Conservation (phyloP, 305 asterid genomes). For the Rubia peregrina region DNA sequence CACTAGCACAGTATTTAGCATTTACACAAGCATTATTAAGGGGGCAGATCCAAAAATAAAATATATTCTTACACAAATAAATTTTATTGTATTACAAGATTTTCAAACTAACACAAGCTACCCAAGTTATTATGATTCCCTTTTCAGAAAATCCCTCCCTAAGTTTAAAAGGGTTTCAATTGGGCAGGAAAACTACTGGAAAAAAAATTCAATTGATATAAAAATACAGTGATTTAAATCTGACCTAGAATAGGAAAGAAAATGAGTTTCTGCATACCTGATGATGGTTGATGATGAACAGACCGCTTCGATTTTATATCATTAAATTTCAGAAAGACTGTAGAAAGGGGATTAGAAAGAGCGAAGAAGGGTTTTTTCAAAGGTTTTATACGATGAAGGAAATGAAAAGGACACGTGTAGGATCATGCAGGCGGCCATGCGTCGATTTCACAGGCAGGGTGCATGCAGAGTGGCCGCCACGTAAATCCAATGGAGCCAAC, state of each 20-base stretch:
- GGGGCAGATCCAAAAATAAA: not conserved
- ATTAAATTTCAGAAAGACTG: not conserved
- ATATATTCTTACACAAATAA: not conserved
- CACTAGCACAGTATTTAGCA: constrained; percentile 8
- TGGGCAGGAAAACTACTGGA: not conserved
- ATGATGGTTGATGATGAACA: not conserved
- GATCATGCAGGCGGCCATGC: not conserved
- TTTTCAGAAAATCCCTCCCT: not conserved
- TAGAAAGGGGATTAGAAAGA: not conserved
- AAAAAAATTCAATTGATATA: not conserved
- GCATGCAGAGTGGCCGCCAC: constrained; percentile 6
- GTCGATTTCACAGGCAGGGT: constrained; percentile 5
- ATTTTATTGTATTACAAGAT: not conserved
- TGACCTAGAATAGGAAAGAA: not conserved
- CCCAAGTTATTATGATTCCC: no score
- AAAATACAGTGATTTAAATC: not conserved
- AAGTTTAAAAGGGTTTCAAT: not conserved
- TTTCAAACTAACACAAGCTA: no score
- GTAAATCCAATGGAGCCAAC: constrained; percentile 2
- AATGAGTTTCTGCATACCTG: not conserved
- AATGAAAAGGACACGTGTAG: constrained; percentile 12
- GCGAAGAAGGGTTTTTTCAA: not conserved
- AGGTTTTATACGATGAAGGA: not conserved
- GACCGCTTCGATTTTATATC: not conserved
- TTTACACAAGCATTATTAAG: not conserved